Conservation (phyloP, 352 stramenopile species). For the Globisporangium paddicum region DNA sequence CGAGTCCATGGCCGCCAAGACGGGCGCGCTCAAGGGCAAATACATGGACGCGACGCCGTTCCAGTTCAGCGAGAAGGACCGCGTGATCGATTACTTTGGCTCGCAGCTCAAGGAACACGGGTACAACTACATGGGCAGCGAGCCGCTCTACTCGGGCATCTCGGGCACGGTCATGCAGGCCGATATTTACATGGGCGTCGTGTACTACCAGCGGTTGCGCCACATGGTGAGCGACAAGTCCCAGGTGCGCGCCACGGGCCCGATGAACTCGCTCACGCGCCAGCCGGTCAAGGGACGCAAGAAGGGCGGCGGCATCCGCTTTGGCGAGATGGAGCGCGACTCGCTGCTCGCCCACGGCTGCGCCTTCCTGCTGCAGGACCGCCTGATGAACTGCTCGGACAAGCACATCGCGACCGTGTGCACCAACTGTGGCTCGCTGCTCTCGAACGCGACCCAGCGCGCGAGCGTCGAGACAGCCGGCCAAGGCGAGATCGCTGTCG, state of each 20-base stretch:
- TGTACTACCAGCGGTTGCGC: constrained; percentile 99
- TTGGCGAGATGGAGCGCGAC: constrained; percentile 99
- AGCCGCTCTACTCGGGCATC: constrained; percentile 98
- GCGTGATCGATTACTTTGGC: constrained; percentile 99
- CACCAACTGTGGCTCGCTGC: constrained; percentile 84
- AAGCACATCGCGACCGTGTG: constrained; percentile 98
- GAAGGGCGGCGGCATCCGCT: constrained; percentile 98
- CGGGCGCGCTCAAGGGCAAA: constrained; percentile 96
- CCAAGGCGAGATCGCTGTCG: constrained; percentile 76
- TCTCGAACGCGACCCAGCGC: constrained; percentile 86
- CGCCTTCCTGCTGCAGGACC: constrained; percentile 95
- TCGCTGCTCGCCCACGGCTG: constrained; percentile 97
- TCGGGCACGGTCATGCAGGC: constrained; percentile 98
- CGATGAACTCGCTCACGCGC: constrained; percentile 98
- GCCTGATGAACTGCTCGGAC: constrained; percentile 99
- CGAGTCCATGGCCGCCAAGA: constrained; percentile 99
- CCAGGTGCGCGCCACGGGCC: constrained; percentile 97
- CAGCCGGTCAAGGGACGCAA: constrained; percentile 99
- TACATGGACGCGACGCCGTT: constrained; percentile 99
- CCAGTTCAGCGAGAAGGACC: constrained; percentile 98
- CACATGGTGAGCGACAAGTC: constrained; percentile 99
- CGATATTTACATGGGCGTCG: constrained; percentile 99
- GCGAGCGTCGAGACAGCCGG: constrained; percentile 75
- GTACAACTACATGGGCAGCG: constrained; percentile 98
- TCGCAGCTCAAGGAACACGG: constrained; percentile 96